Evolutionary conservation across 2,329 filamentous ascomycete species (phyloP), one percentile per base, ranked within the genome.

Genomic region (Paecilomyces sp.): DNA sequence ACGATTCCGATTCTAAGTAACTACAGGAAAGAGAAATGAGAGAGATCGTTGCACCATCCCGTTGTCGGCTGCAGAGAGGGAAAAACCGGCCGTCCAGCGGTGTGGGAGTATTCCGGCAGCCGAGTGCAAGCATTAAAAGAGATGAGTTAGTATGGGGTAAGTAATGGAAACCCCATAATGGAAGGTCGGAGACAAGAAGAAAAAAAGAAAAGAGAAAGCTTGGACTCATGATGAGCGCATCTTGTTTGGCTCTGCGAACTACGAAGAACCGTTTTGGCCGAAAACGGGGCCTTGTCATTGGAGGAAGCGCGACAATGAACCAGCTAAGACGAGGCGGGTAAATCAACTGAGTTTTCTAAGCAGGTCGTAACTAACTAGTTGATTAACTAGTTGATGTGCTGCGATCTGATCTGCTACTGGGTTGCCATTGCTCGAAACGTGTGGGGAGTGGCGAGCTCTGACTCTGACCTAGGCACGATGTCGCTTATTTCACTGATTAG

Each of bases 241-340:
- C 41, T 47, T n/a, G n/a, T 47, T 28, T 28, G 25, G 25, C 25
- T 28, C 25, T 28, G 25, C 25, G 36, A 8, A 18, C 15, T n/a
- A 18, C 15, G 25, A 28, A 28, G 25, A 28, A 28, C 36, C 36
- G 36, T 9, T n/a, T 33, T n/a, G 18, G n/a, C 41, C 41, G 41
- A 47, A 47, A 47, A 47, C 41, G 41, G 41, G 13, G 15, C 41
- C 15, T 22, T n/a, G 15, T 57, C 36, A 58, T 61, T 63, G 36
- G 34, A 61, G 58, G 58, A 58, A 58, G 51, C 25, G 12, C 22
- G 58, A 60, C 67, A 15, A 3, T 30, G 9, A 15, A 28, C 18
- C 7, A 13, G 22, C 51, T 68, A 69, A 56, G 57, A 67, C 66
- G 33, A 64, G 62, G 64, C 59, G 58, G 66, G 67, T 36, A 60